These are phyloP conservation scores for Fusarium proliferatum DNA, from an alignment of 2,329 filamentous ascomycete species.

Conservation along the genomic window DNA sequence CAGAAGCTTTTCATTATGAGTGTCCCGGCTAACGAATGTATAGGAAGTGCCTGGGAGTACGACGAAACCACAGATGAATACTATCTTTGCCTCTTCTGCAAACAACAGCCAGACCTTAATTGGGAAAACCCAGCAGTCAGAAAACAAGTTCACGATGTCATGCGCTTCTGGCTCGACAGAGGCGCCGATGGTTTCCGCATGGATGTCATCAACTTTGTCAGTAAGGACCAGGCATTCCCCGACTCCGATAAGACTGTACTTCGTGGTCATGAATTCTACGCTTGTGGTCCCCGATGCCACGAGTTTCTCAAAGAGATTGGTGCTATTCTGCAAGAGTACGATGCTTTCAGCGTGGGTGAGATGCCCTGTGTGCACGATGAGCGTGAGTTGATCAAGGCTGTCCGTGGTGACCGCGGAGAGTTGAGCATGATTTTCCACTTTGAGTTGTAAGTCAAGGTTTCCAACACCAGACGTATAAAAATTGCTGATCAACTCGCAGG, in stretches of 20 bases:
- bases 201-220: conserved; percentile 76
- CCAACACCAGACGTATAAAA: too few relatives aligned
- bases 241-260: conserved; percentile 55
- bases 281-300: conserved; percentile 63
- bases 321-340: conserved; percentile 57
- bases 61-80: conserved; percentile 62
- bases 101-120: conserved; percentile 80
- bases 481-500: conserved; percentile 41
- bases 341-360: conserved; percentile 64
- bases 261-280: conserved; percentile 58
- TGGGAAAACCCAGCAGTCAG: conserved; percentile 77
- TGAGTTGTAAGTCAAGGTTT: conserved; percentile 60
- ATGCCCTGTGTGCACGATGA: conserved; percentile 60
- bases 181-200: conserved; percentile 75
- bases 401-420: conserved; percentile 67
- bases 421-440: conserved; percentile 81
- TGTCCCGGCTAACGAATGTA: not conserved
- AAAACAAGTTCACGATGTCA: conserved; percentile 73
- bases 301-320: conserved; percentile 60
- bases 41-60: conserved; percentile 61
- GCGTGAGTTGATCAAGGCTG: conserved; percentile 58
- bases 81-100: conserved; percentile 76
- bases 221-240: conserved; percentile 68
- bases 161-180: conserved; percentile 79
- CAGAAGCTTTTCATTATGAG: not conserved